A percentile compares a stretch with the other conserved stretches of the same genome.
phyloP scores from a whole-genome alignment of 768 basidiomycete species.

The Boletellus emodensis region DNA sequence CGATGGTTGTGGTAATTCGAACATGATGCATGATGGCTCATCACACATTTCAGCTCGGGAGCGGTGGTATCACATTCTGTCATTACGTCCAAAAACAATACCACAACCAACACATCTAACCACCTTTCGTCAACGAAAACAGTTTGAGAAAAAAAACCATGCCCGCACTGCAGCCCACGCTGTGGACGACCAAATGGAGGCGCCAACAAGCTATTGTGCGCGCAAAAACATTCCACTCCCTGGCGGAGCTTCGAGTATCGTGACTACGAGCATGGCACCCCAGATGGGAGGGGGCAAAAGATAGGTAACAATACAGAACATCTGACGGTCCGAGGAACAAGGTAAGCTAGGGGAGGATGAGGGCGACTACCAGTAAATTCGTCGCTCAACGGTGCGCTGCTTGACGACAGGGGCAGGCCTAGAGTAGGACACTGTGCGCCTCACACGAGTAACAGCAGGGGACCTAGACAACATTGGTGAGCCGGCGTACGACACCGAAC shows the following conservation, averaged over 20 bases:
- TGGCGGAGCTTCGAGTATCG: constrained; percentile 51
- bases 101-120: constrained; percentile 20
- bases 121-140: constrained; percentile 7
- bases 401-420: constrained; percentile 41
- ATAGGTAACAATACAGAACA: constrained; percentile 34
- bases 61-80: neutral
- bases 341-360: neutral
- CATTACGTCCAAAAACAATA: constrained; percentile 3
- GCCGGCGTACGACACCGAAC: neutral
- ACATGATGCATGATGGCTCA: no score
- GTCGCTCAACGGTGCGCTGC: constrained; percentile 65
- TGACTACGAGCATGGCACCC: constrained; percentile 29
- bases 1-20: neutral
- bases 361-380: constrained; percentile 63
- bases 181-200: constrained; percentile 9
- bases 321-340: constrained; percentile 18
- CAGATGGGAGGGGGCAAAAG: constrained; percentile 1
- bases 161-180: constrained; percentile 19
- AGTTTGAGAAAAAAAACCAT: constrained; percentile 12
- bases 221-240: constrained; percentile 30
- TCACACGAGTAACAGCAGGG: constrained; percentile 75
- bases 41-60: neutral
- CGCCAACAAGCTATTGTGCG: constrained; percentile 15
- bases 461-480: constrained; percentile 43
- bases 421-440: constrained; percentile 63